These are phyloP conservation scores for Lasiodiplodia citricola DNA, from an alignment of 2,329 filamentous ascomycete genomes.

Conservation along the genomic window DNA sequence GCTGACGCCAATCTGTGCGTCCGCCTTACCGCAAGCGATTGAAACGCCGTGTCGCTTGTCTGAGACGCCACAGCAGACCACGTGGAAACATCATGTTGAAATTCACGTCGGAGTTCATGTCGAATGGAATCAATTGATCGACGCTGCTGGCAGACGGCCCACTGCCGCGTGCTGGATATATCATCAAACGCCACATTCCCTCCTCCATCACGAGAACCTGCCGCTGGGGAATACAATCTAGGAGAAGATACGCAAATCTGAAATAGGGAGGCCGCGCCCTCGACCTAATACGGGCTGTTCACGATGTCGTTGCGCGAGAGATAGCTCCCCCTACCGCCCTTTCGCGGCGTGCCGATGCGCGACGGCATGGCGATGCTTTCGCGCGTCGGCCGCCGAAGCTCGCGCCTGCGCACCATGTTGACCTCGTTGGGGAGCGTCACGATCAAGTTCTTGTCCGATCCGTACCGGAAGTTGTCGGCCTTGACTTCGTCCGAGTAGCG, in stretches of 20 bases:
- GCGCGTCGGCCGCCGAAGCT: conserved; percentile 83
- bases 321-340: conserved; percentile 65
- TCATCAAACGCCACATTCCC: conserved; percentile 19
- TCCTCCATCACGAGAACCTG: background rate
- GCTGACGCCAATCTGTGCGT: conserved; percentile 8
- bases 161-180: conserved; percentile 9
- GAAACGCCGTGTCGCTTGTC: background rate
- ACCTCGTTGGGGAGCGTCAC: conserved; percentile 96
- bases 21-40: background rate
- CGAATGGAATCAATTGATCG: conserved; percentile 2
- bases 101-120: background rate
- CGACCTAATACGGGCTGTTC: conserved; percentile 65
- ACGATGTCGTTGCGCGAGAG: conserved; percentile 84
- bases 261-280: background rate
- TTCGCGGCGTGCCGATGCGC: conserved; percentile 47
- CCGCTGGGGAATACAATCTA: background rate
- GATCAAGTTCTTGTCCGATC: conserved; percentile 96
- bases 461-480: conserved; percentile 98
- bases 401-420: conserved; percentile 91
- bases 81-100: background rate
- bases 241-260: background rate
- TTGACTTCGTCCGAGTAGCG: conserved; percentile 94
- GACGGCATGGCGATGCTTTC: conserved; percentile 81
- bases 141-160: conserved; percentile 2
- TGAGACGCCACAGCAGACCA: background rate